Evolutionary conservation across 257 asterid species (phyloP), one percentile per base, ranked within the genome.

Genomic region (Paraleonurus japonicus): DNA sequence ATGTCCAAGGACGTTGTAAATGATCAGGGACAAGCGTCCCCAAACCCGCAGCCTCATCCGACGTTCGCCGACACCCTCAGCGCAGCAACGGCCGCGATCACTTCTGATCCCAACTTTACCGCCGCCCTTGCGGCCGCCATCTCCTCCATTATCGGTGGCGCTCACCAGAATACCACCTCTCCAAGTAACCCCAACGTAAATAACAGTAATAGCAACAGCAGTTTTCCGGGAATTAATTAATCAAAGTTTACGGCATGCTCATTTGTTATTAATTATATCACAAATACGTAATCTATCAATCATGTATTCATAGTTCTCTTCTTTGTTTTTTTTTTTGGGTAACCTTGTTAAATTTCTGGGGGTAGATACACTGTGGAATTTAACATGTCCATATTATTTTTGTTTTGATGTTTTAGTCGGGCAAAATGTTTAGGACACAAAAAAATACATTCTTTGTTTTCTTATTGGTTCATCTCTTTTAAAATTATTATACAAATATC

Each of bases 71-170:
- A 95, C 64, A 83, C 92, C 0, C 89, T 91, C 12, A 84, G 88
- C 37, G 96, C 98, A 0, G 95, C 96, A 47, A 89, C 96, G 0
- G 94, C 96, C 0, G 99, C 93, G 20, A 86, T 90, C 32, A 86
- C 98, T 0, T 74, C 96, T 7, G 95, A 95, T 65, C 98, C 99
- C 7, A 88, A 95, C 70, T 95, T 95, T 71, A 88, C 96, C 0
- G 96, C 97, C 0, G 98, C 95, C 39, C 89, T 95, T 0, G 97
- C 97, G 0, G 96, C 98, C 0, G 98, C 98, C 20, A 90, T 92
- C 70, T 71, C 90, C 20, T 85, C 92, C 81, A 84, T 95, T 61
- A 89, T 95, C 27, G 90, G 93, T 26, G 95, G 95, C 26, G 95
- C 89, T 11, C 85, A 86, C 0, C 79, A 81, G 1, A 77, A 59